Percentiles rank a stretch among this genome's conserved stretches.
phyloP scores from a whole-genome alignment of 768 basidiomycete genomes.

The Amanita jacksonii region DNA sequence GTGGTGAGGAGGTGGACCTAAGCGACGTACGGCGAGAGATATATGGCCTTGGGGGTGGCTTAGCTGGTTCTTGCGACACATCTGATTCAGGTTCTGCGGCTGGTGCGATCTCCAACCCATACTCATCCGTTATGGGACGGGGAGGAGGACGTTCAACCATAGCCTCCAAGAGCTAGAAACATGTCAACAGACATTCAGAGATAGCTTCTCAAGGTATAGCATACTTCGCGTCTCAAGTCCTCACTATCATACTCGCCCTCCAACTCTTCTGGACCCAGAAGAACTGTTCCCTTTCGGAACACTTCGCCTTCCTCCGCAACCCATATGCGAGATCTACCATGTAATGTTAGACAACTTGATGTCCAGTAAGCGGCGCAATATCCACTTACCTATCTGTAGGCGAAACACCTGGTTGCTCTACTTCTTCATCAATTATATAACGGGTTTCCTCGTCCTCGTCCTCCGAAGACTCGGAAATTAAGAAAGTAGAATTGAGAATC shows the following conservation, averaged over 20 bases:
- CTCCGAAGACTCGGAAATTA: slow-evolving; percentile 32
- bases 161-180: slow-evolving; percentile 64
- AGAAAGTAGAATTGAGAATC: slow-evolving; percentile 59
- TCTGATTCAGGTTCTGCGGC: slow-evolving; percentile 11
- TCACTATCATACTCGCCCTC: slow-evolving; percentile 87
- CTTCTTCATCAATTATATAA: slow-evolving; percentile 26
- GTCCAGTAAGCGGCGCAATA: neutral
- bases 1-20: neutral
- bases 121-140: slow-evolving; percentile 58
- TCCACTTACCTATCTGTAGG: slow-evolving; percentile 47
- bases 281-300: slow-evolving; percentile 80
- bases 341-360: neutral
- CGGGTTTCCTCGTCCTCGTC: slow-evolving; percentile 47
- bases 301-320: slow-evolving; percentile 95
- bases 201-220: slow-evolving; percentile 13
- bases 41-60: slow-evolving; percentile 48
- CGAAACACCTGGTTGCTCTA: slow-evolving; percentile 21
- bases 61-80: slow-evolving; percentile 16
- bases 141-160: slow-evolving; percentile 83
- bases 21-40: slow-evolving; percentile 44
- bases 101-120: slow-evolving; percentile 30
- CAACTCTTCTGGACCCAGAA: slow-evolving; percentile 80
- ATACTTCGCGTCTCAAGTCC: slow-evolving; percentile 71
- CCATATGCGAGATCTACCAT: slow-evolving; percentile 59
- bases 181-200: neutral